These are phyloP conservation scores for Rhexocercosporidium sp. DNA, from an alignment of 2,329 filamentous ascomycete genomes.

Conservation along the genomic window DNA sequence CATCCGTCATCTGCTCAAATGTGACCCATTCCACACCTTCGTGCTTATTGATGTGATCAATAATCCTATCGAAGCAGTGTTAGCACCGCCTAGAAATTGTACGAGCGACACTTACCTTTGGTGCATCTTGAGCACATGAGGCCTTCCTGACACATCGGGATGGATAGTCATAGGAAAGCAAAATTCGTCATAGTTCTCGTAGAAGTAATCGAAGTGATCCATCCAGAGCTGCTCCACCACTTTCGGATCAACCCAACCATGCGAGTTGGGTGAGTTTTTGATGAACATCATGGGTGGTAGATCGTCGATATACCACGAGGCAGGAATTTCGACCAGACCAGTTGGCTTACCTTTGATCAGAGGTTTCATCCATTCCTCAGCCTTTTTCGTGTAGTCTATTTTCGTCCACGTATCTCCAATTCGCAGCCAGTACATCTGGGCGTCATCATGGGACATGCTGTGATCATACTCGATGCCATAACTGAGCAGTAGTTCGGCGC, in stretches of 20 bases:
- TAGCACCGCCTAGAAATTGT: constrained; percentile 55
- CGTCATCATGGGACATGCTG: constrained; percentile 69
- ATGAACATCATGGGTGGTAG: constrained; percentile 76
- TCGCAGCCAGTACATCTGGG: constrained; percentile 66
- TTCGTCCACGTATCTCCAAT: constrained; percentile 71
- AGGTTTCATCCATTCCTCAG: constrained; percentile 71
- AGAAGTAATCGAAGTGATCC: constrained; percentile 75
- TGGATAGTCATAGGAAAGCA: constrained; percentile 80
- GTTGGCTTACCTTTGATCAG: constrained; percentile 63
- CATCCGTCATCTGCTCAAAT: constrained; percentile 73
- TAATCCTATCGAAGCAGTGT: constrained; percentile 72
- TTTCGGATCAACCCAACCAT: constrained; percentile 60
- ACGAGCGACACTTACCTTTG: constrained; percentile 70
- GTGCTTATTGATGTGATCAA: constrained; percentile 70
- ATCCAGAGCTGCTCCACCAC: constrained; percentile 49
- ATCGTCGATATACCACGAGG: constrained; percentile 65
- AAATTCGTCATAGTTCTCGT: constrained; percentile 77
- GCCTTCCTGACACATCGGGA: constrained; percentile 73
- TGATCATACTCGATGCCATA: constrained; percentile 76
- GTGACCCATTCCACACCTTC: constrained; percentile 69
- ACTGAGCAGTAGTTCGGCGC: constrained; percentile 65
- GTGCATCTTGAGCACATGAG: constrained; percentile 76
- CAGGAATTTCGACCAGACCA: constrained; percentile 70
- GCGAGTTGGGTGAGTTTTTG: constrained; percentile 67
- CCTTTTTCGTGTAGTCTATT: constrained; percentile 68